Evolutionary conservation across 164 flowering plant genomes (phyloP), one percentile per base, ranked within the genome.

Genomic region (Sextonia rubra): DNA sequence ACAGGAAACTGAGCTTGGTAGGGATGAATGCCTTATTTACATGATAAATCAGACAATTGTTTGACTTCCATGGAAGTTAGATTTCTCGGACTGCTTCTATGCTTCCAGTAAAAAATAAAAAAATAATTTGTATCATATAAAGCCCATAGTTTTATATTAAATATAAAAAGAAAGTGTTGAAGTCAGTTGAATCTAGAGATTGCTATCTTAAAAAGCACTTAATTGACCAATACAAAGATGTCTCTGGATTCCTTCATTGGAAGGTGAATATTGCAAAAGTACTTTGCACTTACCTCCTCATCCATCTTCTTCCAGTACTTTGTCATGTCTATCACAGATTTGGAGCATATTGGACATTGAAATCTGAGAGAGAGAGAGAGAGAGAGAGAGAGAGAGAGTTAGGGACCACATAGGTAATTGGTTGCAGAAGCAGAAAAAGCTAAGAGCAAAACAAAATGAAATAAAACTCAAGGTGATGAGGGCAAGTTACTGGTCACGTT

Each of bases 291-390:
- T 74, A 95, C 99, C 96, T 91, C 99, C 66, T 89, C 92, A 71
- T 95, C 99, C 6, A 88, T 83, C 75, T 84, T 82, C 82, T 87
- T 86, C 99, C 98, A 95, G 9, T 77, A 69, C 75, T 49, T 79
- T 64, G 98, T 85, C 99, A 95, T 91, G 84, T 95, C 97, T 25
- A 84, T 75, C 48, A 86, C 82, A 22, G 99, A 89, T 73, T 82
- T 91, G 66, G 87, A 91, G 84, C 99, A 95, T 75, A 95, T 89
- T 15, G 99, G 98, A 77, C 99, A 95, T 76, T 87, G 83, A 75
- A 87, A 93, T 78, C 99, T 95, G 86, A 8, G 11, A 65, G 56
- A 58, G 30, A 62, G 9, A 47, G 48, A 8, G 11, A 65, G 56
- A 58, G 30, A 62, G 9, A 47, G 48, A 20, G 55, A 12, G 25